Evolutionary conservation across 768 basidiomycete genomes (phyloP).

Genomic region (Rhodosporidiobolus sp.): DNA sequence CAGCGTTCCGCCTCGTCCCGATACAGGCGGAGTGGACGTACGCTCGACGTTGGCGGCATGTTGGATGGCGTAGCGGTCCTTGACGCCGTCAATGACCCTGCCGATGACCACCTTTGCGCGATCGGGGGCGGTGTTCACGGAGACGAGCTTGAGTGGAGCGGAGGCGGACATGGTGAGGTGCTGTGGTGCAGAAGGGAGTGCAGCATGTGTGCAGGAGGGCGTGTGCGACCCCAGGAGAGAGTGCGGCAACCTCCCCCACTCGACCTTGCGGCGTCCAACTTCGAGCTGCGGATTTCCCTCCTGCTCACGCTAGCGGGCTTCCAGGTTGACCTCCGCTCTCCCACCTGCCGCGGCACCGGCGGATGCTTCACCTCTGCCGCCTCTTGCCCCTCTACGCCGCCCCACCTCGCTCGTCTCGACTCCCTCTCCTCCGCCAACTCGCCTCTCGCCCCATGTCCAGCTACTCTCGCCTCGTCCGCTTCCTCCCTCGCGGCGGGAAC

Average conservation of each 20-base stretch:
- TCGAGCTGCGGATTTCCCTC: no score
- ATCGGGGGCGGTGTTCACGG: slow-evolving; percentile 48
- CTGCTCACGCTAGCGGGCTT: no score
- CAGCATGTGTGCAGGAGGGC: neutral
- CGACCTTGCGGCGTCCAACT: no score
- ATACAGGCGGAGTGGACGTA: slow-evolving; percentile 21
- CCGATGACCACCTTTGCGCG: slow-evolving; percentile 46
- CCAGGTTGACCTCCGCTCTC: no score
- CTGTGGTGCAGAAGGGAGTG: neutral
- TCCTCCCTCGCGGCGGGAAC: slow-evolving; percentile 32
- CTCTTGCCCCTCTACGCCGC: no score
- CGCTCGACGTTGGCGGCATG: slow-evolving; percentile 46
- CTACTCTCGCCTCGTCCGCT: slow-evolving; percentile 45
- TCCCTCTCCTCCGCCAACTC: neutral
- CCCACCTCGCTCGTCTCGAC: no score
- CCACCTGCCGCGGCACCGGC: no score
- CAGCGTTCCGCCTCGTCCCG: no score
- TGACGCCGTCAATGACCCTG: slow-evolving; percentile 44
- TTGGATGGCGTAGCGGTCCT: slow-evolving; percentile 44
- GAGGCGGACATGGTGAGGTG: neutral
- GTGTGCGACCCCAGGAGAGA: neutral
- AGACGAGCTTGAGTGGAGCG: slow-evolving; percentile 43
- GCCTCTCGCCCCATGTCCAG: slow-evolving; percentile 4
- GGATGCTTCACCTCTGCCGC: no score
- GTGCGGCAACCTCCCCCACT: neutral